Evolutionary conservation across 345 rosid genomes (phyloP), one percentile per base, ranked within the genome.

Genomic region (rapeseed (Brassica napus)): DNA sequence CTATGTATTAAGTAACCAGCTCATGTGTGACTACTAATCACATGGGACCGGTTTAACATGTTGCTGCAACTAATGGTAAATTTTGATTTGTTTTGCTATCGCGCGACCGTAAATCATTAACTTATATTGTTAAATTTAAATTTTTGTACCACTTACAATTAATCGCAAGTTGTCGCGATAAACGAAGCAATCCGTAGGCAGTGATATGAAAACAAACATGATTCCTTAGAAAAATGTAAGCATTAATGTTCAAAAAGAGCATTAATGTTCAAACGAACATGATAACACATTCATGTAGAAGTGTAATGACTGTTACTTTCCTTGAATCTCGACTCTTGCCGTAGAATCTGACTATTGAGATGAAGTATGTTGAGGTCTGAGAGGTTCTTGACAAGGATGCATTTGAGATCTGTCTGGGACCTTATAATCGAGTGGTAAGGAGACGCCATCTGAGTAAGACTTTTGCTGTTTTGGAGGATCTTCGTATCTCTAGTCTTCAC

Each of bases 241-340:
- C 3, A 37, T 37, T 8, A 37, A 37, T 8, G 11, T 37, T 37
- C 11, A 37, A 8, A 37, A 37, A 8, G 11, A 8, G 11, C 44
- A 42, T 42, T 42, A 39, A 39, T 39, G 47, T 39, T 10, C 47
- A 39, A 39, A 39, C 47, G 47, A 42, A 42, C 47, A 42, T 42
- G 47, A 42, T 42, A 42, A 42, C 47, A 42, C 77, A 47, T 6
- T 81, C 85, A 89, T 61, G 92, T 88, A 73, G 87, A 59, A 61
- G 82, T 80, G 78, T 55, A 39, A 32, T 81, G 78, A 37, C 52
- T 75, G 10, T 52, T 3, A 64, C 76, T 11, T 39, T 75, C 82
- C 37, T 63, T 71, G 16, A 82, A 10, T 42, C 47, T 42, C 4
- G 14, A 42, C 47, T 42, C 14, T 42, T 14, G 47, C 47, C 47